These are phyloP conservation scores for Stereum hirsutum DNA, from an alignment of 1,284 basidiomycete species.

Conservation along the genomic window DNA sequence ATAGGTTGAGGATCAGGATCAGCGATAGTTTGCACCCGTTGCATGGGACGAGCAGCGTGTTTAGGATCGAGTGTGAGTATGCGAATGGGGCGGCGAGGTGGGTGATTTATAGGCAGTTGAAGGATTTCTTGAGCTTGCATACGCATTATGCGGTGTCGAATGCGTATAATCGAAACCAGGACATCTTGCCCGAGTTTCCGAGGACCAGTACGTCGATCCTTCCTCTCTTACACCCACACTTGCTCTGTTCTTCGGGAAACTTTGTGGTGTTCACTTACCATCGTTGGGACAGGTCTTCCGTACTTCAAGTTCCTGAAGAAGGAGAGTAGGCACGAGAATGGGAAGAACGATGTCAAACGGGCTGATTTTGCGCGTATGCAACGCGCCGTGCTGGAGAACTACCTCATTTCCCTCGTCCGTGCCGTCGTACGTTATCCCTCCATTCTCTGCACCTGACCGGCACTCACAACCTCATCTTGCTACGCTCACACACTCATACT, in stretches of 20 bases:
- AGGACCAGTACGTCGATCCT: conserved; percentile 57
- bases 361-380: conserved; percentile 76
- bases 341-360: conserved; percentile 45
- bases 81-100: conserved; percentile 92
- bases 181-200: conserved; percentile 90
- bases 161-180: conserved; percentile 59
- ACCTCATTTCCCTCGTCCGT: conserved; percentile 83
- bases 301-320: conserved; percentile 80
- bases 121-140: conserved; percentile 90
- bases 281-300: conserved; percentile 66
- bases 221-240: background rate
- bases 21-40: conserved; percentile 82
- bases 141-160: conserved; percentile 88
- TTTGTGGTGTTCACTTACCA: too few relatives aligned
- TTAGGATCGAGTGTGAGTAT: conserved; percentile 94
- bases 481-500: too few relatives aligned
- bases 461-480: too few relatives aligned
- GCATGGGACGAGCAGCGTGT: conserved; percentile 73
- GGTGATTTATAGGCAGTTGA: conserved; percentile 93
- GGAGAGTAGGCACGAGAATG: conserved; percentile 39
- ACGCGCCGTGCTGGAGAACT: conserved; percentile 80
- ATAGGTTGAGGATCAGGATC: conserved; percentile 77
- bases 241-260: background rate
- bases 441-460: too few relatives aligned
- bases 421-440: conserved; percentile 69